phyloP scores from a whole-genome alignment of 352 stramenopile species.

The Pilasporangium apinafurcum region DNA sequence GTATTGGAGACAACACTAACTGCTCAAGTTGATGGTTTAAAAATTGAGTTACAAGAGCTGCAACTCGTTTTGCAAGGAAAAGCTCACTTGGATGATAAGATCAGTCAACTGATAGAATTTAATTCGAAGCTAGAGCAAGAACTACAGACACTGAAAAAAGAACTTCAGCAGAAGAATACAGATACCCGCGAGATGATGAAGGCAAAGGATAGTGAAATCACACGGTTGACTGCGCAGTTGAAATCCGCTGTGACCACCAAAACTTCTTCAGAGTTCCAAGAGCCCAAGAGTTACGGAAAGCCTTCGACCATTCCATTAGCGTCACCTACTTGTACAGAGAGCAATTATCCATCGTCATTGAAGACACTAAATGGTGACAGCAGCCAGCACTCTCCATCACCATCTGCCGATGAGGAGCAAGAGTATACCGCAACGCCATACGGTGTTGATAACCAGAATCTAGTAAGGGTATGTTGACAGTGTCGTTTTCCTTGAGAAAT shows the following conservation, averaged over 20 bases:
- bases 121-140: constrained; percentile 27
- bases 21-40: constrained; percentile 22
- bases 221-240: constrained; percentile 37
- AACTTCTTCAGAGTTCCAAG: constrained; percentile 10
- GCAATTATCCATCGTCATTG: no score
- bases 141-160: constrained; percentile 23
- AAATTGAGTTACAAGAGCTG: constrained; percentile 22
- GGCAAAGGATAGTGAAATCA: constrained; percentile 48
- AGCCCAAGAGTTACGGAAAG: constrained; percentile 13
- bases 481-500: background rate
- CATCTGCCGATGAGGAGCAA: no score
- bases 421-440: no score
- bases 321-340: no score
- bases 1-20: constrained; percentile 11
- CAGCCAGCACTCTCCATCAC: background rate
- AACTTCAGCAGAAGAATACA: constrained; percentile 27
- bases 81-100: constrained; percentile 20
- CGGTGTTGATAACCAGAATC: constrained; percentile 19
- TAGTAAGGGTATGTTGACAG: constrained; percentile 15
- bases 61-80: constrained; percentile 17
- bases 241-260: constrained; percentile 26
- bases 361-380: no score
- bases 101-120: constrained; percentile 20
- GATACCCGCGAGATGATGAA: constrained; percentile 31
- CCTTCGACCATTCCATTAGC: no score